Base-by-base conservation (phyloP, 305 asterid species). In the Solanum aculeatissimum region DNA sequence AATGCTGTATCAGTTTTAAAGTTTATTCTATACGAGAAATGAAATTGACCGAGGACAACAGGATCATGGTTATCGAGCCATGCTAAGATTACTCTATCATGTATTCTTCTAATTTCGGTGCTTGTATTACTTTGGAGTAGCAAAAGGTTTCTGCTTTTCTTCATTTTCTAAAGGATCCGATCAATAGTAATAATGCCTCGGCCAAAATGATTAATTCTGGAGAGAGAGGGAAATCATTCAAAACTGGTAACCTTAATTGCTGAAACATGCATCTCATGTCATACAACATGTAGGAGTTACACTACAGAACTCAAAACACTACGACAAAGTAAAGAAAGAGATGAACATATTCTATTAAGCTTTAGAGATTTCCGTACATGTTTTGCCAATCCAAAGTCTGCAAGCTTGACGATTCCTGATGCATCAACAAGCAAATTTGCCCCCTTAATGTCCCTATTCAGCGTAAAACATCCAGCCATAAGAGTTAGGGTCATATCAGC, bases 351-450 rank as follows among this genome's bases (percentile, higher is more conserved):
- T 49, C 29, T 16, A 51, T 77, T 51, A 27, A 51, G 82, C 62
- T 77, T 77, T 69, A n/a, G 65, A 69, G 43, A 80, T 84, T 82
- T 85, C 62, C 9, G 60, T 89, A 95, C 98, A 47, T 92, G 97
- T 87, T 95, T 95, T 15, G 98, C 98, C 88, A 95, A 84, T 78
- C 98, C 98, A 86, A 95, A 95, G 88, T 95, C 98, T 5, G 98
- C 98, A 84, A 94, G 92, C 91, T 95, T 95, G 87, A 95, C 98
- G 65, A 92, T 92, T 27, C 97, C 98, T 15, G 87, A 87, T 65
- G 97, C 93, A 87, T 94, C 89, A 71, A 95, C 98, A 77, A 95
- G 98, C 87, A 95, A 90, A 88, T 95, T 95, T 18, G 98, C 93
- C 79, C 98, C 98, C 89, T 95, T 95, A 53, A 95, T 94, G 90